Evolutionary conservation across 352 stramenopile genomes (phyloP).

Genomic region (Halophytophthora polymorphica): DNA sequence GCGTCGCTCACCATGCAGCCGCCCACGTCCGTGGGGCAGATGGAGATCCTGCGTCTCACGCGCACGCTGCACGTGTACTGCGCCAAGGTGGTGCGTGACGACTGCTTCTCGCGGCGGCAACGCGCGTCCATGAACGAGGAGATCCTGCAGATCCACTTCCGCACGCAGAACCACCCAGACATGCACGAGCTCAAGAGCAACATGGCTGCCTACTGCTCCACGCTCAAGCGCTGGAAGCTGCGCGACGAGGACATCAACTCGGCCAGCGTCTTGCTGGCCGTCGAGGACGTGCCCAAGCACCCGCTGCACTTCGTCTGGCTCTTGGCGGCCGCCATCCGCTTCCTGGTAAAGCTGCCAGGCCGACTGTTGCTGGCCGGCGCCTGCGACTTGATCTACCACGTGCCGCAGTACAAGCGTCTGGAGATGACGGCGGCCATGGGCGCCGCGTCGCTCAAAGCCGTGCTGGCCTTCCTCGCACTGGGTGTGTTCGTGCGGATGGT

Average conservation of each 20-base stretch:
- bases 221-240: slow-evolving; percentile 60
- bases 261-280: slow-evolving; percentile 34
- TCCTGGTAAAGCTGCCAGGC: slow-evolving; percentile 36
- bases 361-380: slow-evolving; percentile 44
- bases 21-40: slow-evolving; percentile 51
- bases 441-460: slow-evolving; percentile 33
- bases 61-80: slow-evolving; percentile 71
- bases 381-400: slow-evolving; percentile 55
- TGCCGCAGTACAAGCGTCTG: slow-evolving; percentile 24
- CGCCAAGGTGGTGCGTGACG: slow-evolving; percentile 57
- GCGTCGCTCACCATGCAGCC: slow-evolving; percentile 61
- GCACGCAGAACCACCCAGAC: slow-evolving; percentile 62
- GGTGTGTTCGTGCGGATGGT: slow-evolving; percentile 31
- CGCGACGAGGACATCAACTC: slow-evolving; percentile 72
- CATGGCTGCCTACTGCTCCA: slow-evolving; percentile 58
- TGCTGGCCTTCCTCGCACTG: slow-evolving; percentile 32
- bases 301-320: slow-evolving; percentile 47
- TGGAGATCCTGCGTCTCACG: slow-evolving; percentile 65
- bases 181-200: slow-evolving; percentile 68
- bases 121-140: slow-evolving; percentile 81
- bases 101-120: slow-evolving; percentile 69
- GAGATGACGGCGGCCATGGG: slow-evolving; percentile 24
- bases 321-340: slow-evolving; percentile 35
- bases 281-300: slow-evolving; percentile 38
- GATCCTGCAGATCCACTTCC: slow-evolving; percentile 76